Evolutionary conservation across 2,329 filamentous ascomycete species (phyloP).

Genomic region (Nothopassalora personata): DNA sequence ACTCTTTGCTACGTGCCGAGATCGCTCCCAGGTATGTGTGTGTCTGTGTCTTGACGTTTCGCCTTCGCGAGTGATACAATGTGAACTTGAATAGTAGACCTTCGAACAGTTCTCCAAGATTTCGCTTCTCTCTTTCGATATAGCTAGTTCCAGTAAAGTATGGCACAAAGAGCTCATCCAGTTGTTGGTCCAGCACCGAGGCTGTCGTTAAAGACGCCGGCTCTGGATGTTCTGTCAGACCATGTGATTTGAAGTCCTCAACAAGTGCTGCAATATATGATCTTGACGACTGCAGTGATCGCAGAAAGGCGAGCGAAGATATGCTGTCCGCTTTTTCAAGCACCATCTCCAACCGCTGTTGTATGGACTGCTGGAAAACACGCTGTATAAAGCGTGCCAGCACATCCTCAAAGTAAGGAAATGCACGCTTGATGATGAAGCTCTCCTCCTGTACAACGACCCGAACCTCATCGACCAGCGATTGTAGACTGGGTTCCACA

Average conservation of each 20-base stretch:
- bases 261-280: constrained; percentile 82
- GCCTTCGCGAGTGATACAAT: constrained; percentile 82
- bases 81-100: constrained; percentile 94
- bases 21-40: constrained; percentile 90
- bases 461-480: constrained; percentile 86
- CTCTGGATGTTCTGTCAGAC: constrained; percentile 91
- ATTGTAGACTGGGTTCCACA: constrained; percentile 87
- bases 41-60: constrained; percentile 62
- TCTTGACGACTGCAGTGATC: constrained; percentile 83
- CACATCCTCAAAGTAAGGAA: constrained; percentile 93
- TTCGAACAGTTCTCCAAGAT: constrained; percentile 76
- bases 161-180: constrained; percentile 62
- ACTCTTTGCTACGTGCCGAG: constrained; percentile 81
- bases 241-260: constrained; percentile 90
- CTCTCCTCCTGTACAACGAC: constrained; percentile 96
- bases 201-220: constrained; percentile 81
- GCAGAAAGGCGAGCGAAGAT: constrained; percentile 84
- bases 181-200: constrained; percentile 60
- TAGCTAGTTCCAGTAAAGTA: constrained; percentile 62
- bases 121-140: constrained; percentile 60
- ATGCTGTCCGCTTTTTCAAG: constrained; percentile 89
- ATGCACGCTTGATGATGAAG: constrained; percentile 91
- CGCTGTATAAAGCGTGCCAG: constrained; percentile 88
- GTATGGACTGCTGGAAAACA: constrained; percentile 96
- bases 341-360: constrained; percentile 91